Conservation (phyloP, 495 filamentous ascomycete genomes). For the Aspergillus bertholletiae region DNA sequence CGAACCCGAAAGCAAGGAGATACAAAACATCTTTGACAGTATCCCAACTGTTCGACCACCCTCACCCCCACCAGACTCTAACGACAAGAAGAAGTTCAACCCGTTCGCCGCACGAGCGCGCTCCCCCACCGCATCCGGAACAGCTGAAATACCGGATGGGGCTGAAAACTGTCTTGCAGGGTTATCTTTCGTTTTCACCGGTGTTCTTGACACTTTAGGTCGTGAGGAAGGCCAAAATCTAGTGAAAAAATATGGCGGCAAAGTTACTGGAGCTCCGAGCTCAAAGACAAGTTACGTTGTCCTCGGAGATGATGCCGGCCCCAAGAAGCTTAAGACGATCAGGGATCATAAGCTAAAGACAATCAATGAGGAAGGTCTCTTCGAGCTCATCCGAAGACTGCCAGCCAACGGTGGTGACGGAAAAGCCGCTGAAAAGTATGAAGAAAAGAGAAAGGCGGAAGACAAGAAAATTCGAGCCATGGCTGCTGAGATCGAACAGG, state of each 20-base stretch:
- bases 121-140: constrained; percentile 58
- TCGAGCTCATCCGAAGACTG: constrained; percentile 77
- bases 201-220: constrained; percentile 70
- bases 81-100: constrained; percentile 67
- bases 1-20: constrained; percentile 55
- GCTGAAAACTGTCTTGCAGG: constrained; percentile 89
- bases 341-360: constrained; percentile 72
- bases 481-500: constrained; percentile 75
- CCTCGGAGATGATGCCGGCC: constrained; percentile 85
- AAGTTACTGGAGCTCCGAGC: constrained; percentile 80
- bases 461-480: constrained; percentile 71
- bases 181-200: constrained; percentile 97
- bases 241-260: constrained; percentile 91
- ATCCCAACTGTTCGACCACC: constrained; percentile 80
- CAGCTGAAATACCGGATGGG: constrained; percentile 73
- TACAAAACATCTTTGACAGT: constrained; percentile 82
- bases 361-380: constrained; percentile 89
- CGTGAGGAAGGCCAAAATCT: constrained; percentile 84
- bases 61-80: constrained; percentile 66
- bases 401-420: constrained; percentile 83
- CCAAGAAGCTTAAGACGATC: constrained; percentile 91
- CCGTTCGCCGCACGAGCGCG: constrained; percentile 48
- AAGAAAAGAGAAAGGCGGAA: constrained; percentile 77
- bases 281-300: constrained; percentile 93
- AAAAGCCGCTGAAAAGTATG: constrained; percentile 78